Conservation (phyloP, 1,139 yeast genomes). For the Meyerozyma athensensis region DNA sequence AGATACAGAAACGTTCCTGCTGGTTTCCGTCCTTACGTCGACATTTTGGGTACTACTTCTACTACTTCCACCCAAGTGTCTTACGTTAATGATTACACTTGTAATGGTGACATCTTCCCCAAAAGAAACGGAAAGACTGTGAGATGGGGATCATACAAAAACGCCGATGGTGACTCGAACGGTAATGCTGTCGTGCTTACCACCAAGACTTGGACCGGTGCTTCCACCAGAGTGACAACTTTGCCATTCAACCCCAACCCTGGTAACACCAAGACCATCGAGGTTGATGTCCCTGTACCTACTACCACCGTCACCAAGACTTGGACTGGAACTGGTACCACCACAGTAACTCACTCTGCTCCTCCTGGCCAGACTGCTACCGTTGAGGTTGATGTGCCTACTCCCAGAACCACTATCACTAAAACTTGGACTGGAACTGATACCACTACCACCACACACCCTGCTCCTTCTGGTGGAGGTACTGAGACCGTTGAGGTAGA, state of each 20-base stretch:
- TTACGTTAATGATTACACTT: slow-evolving; percentile 15
- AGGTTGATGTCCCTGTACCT: slow-evolving; percentile 6
- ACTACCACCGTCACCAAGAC: slow-evolving; percentile 5
- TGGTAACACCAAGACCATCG: slow-evolving; percentile 6
- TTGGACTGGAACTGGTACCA: slow-evolving; percentile 4
- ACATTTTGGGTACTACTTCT: slow-evolving; percentile 11
- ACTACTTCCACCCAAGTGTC: not conserved
- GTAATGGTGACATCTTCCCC: slow-evolving; percentile 8
- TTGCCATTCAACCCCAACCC: not conserved
- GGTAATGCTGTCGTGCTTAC: slow-evolving; percentile 19
- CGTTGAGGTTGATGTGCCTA: slow-evolving; percentile 7
- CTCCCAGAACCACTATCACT: slow-evolving; percentile 5
- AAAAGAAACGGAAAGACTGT: not conserved
- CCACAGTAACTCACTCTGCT: slow-evolving; percentile 5
- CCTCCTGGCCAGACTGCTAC: slow-evolving; percentile 4
- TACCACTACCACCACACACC: slow-evolving; percentile 5
- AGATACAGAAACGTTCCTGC: slow-evolving; percentile 23
- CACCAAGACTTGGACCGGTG: slow-evolving; percentile 14
- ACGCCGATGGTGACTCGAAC: slow-evolving; percentile 15
- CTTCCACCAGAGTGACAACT: not conserved
- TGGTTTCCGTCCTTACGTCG: slow-evolving; percentile 29
- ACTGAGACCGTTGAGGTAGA: slow-evolving; percentile 7
- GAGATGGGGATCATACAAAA: slow-evolving; percentile 1
- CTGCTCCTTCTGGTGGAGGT: slow-evolving; percentile 6
- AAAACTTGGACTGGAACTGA: slow-evolving; percentile 1